Base-by-base conservation (phyloP, 2,329 filamentous ascomycete genomes). In the Venturia carpophila region DNA sequence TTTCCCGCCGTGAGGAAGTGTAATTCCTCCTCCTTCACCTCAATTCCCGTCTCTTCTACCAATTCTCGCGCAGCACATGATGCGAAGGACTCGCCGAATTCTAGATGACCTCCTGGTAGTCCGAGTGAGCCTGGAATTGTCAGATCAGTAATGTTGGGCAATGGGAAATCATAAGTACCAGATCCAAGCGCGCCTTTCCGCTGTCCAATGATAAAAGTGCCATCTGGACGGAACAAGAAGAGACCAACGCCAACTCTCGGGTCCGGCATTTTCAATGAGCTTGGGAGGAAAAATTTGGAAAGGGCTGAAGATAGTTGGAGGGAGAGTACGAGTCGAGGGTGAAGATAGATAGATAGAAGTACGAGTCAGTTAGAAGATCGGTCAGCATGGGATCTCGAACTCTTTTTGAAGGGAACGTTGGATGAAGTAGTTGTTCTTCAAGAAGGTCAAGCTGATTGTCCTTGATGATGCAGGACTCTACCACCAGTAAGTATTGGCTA, bases 41-140 rank as follows among this genome's bases (percentile, higher is more conserved):
- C 7, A 9, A 91, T 78, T 0, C 83, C 87, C 0, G 89, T 91
- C 71, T 93, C 90, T 72, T 93, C 90, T 0, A 84, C 71, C 0
- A 83, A 79, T 74, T 93, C 90, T 4, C 90, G 82, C 60, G 76
- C 80, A 0, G 88, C 88, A 66, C 89, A 91, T 0, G 75, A 73
- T 24, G 84, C 78, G 41, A 85, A 80, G 1, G 79, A 79, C 72
- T 93, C 90, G 67, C 83, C 82, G 65, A 83, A 82, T 67, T 93
- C 90, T 19, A 92, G 81, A 70, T 93, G 89, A 0, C 90, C 90
- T 27, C 90, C 90, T 0, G 90, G 89, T 17, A 91, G 82, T 62
- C 86, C 86, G 75, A 82, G 85, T 0, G 83, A 86, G 0, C 83
- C 86, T 83, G 47, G 3, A 58, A 60, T 49, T 30, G 15, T 55